phyloP scores from a whole-genome alignment of 768 basidiomycete genomes.

The Trametes gibbosa region DNA sequence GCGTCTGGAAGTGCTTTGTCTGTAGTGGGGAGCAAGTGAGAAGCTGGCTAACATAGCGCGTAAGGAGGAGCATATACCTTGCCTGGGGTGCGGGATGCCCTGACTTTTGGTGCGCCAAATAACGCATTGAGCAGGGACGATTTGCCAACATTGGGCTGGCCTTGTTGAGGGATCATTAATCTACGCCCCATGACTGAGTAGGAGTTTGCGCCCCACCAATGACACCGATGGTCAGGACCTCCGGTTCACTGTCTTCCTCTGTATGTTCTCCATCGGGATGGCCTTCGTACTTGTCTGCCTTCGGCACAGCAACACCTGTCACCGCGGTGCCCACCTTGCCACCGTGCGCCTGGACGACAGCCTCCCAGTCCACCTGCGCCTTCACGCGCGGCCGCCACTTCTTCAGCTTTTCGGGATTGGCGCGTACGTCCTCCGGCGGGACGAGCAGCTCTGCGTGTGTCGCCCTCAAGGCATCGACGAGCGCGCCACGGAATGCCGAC shows the following conservation, averaged over 20 bases:
- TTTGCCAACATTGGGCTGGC: conserved; percentile 96
- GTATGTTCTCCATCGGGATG: conserved; percentile 28
- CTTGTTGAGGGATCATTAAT: conserved; percentile 32
- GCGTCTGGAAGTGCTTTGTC: conserved; percentile 96
- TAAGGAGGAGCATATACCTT: conserved; percentile 53
- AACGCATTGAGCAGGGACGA: conserved; percentile 90
- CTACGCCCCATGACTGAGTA: background rate
- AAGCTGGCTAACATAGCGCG: background rate
- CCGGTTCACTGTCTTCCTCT: conserved; percentile 37
- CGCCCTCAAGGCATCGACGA: conserved; percentile 62
- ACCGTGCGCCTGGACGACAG: conserved; percentile 44
- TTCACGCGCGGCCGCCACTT: conserved; percentile 70
- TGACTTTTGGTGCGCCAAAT: conserved; percentile 74
- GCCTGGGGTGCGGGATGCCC: conserved; percentile 82
- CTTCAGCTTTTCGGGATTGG: conserved; percentile 45
- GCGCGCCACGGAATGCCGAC: conserved; percentile 53
- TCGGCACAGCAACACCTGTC: conserved; percentile 41
- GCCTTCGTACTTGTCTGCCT: conserved; percentile 22
- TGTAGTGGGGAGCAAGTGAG: conserved; percentile 23
- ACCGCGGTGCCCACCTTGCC: conserved; percentile 45
- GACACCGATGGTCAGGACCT: conserved; percentile 75
- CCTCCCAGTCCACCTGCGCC: conserved; percentile 71
- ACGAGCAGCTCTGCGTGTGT: conserved; percentile 65
- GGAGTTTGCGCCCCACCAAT: conserved; percentile 52
- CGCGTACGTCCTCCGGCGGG: conserved; percentile 59